Evolutionary conservation across 805 yeast species (phyloP).

Genomic region (Nakazawaea populi): DNA sequence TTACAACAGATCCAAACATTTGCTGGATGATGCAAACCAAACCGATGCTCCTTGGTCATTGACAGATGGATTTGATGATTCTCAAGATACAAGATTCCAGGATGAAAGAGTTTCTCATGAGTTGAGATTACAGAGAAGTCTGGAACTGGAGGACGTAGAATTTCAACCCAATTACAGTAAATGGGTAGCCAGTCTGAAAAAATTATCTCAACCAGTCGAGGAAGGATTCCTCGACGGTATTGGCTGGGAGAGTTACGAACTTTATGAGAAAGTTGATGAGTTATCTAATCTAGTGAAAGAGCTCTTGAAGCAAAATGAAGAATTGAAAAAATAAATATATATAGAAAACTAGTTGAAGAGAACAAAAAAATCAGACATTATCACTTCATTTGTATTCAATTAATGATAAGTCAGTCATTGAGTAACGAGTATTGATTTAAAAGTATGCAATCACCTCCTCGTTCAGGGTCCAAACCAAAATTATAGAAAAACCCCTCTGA

Average conservation of each 20-base stretch:
- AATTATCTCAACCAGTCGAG: constrained; percentile 52
- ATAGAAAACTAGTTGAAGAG: constrained; percentile 16
- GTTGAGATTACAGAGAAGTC: constrained; percentile 47
- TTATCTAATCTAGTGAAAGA: constrained; percentile 33
- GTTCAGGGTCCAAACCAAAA: constrained; percentile 77
- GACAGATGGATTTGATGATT: constrained; percentile 62
- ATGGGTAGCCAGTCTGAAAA: constrained; percentile 47
- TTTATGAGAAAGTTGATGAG: constrained; percentile 46
- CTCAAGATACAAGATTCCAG: constrained; percentile 23
- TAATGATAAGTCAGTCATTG: constrained; percentile 2
- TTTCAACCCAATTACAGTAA: constrained; percentile 43
- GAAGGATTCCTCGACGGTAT: constrained; percentile 49
- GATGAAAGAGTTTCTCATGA: constrained; percentile 27
- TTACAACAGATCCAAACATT: constrained; percentile 59
- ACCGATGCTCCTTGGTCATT: constrained; percentile 76
- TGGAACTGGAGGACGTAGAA: constrained; percentile 65
- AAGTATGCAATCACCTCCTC: constrained; percentile 92
- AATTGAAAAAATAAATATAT: constrained; percentile 10
- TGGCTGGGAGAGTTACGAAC: constrained; percentile 57
- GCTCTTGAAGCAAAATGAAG: constrained; percentile 25
- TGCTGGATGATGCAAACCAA: constrained; percentile 78
- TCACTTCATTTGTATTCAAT: too few relatives aligned
- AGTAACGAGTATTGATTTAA: constrained; percentile 61
- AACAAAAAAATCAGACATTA: neutral
- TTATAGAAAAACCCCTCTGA: constrained; percentile 83